Percentiles rank a stretch among this genome's conserved stretches.
Evolutionary conservation across 2,329 filamentous ascomycete genomes (phyloP).

Genomic region (Monosporascus sp.): DNA sequence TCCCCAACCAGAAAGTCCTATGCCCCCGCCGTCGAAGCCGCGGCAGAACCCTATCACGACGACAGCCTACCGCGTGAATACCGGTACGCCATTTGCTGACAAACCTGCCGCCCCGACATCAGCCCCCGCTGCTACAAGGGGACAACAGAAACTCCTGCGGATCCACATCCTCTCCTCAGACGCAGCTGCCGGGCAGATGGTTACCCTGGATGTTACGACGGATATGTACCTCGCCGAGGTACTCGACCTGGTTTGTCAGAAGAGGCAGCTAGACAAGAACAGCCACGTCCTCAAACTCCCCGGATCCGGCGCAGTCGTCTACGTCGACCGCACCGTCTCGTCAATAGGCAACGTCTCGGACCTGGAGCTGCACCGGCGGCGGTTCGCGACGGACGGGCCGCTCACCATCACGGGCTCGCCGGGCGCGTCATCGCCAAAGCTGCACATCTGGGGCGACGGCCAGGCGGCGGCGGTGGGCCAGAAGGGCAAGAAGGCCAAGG

Average conservation of each 20-base stretch:
- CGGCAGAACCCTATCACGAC: constrained; percentile 56
- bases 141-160: constrained; percentile 64
- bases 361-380: constrained; percentile 68
- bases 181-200: constrained; percentile 64
- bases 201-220: constrained; percentile 70
- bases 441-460: constrained; percentile 52
- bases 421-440: constrained; percentile 64
- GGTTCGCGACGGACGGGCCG: constrained; percentile 70
- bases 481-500: constrained; percentile 41
- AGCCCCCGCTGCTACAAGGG: constrained; percentile 42
- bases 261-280: constrained; percentile 72
- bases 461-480: constrained; percentile 37
- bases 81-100: constrained; percentile 44
- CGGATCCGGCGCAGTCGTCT: constrained; percentile 67
- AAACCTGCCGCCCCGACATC: constrained; percentile 44
- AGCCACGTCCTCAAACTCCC: constrained; percentile 74
- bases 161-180: constrained; percentile 69
- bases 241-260: constrained; percentile 71
- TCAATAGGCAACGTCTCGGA: constrained; percentile 71
- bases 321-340: constrained; percentile 71
- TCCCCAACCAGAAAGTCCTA: constrained; percentile 36
- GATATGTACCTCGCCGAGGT: constrained; percentile 81
- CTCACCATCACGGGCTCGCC: constrained; percentile 64
- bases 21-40: constrained; percentile 27
- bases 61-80: constrained; percentile 51